Evolutionary conservation across 148 eudicot genomes (phyloP).

Genomic region (Diospyros lotus): DNA sequence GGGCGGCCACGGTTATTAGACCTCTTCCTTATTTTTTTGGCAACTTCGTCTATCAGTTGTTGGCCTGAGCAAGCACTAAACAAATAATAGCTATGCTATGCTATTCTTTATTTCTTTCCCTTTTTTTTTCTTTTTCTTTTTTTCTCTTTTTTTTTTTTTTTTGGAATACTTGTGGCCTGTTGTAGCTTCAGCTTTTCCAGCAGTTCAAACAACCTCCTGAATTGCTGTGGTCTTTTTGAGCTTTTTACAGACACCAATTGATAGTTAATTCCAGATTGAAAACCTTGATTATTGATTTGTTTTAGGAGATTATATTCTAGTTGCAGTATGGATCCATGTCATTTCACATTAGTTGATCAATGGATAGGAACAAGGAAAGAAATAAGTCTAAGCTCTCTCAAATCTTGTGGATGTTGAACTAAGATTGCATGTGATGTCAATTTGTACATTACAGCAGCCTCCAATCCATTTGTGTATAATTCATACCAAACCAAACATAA

Average conservation of each 20-base stretch:
- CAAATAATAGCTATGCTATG: not conserved
- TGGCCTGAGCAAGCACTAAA: not conserved
- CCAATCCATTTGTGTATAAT: not conserved
- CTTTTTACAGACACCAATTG: slow-evolving; percentile 45
- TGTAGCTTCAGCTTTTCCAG: slow-evolving; percentile 31
- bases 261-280: slow-evolving; percentile 44
- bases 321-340: too few relatives aligned
- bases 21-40: not conserved
- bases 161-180: slow-evolving; percentile 39
- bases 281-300: not conserved
- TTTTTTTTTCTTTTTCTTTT: not conserved
- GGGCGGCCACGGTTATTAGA: slow-evolving; percentile 20
- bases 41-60: not conserved
- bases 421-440: too few relatives aligned
- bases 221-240: slow-evolving; percentile 83
- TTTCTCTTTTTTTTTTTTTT: slow-evolving; percentile 11
- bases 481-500: slow-evolving; percentile 7
- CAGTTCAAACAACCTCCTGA: slow-evolving; percentile 53
- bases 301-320: too few relatives aligned
- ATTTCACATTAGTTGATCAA: too few relatives aligned
- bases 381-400: too few relatives aligned
- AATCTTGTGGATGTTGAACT: too few relatives aligned
- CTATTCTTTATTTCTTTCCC: not conserved
- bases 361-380: too few relatives aligned
- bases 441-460: too few relatives aligned